Base-by-base conservation (phyloP, 305 asterid genomes). In the Fraxinus sp. region DNA sequence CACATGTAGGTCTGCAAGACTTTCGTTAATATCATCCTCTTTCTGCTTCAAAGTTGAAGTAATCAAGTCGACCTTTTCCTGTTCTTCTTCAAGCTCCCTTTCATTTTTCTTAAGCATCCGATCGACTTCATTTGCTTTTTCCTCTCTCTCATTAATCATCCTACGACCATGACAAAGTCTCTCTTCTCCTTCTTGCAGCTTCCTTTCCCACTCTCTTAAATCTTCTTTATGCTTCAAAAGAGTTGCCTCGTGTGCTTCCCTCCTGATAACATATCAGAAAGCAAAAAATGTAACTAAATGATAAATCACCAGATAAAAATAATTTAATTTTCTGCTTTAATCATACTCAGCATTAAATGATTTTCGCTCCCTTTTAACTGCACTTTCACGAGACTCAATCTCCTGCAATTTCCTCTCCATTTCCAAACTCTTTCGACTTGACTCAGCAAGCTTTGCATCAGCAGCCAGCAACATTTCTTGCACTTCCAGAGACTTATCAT, bases 361-460 rank as follows among this genome's bases (percentile, higher is more conserved):
- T 80, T 88, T 78, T 28, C 92, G 92, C 91, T 96, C 97, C 88
- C 91, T 87, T 88, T 85, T 89, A 18, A 94, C 88, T 79, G 91
- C 90, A 87, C 92, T 94, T 87, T 95, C 98, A 59, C 91, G 95
- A 76, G 93, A 87, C 85, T 90, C 98, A 43, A 95, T 87, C 87
- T 94, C 98, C 79, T 89, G 92, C 85, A 92, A 85, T 90, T 85
- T 94, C 90, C 93, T 87, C 88, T 93, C 97, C 84, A 95, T 66
- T 83, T 95, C 97, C 87, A 87, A 79, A 85, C 88, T 89, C 86
- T 91, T 95, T 83, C 92, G 85, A 77, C 86, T 94, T 83, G 96
- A 95, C 85, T 92, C 97, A 6, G 97, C 92, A 90, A 95, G 96
- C 86, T 89, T 95, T 32, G 94, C 93, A 89, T 95, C 97, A 57